Evolutionary conservation across 257 asterid genomes (phyloP).

Genomic region (Coffea eugenioides): DNA sequence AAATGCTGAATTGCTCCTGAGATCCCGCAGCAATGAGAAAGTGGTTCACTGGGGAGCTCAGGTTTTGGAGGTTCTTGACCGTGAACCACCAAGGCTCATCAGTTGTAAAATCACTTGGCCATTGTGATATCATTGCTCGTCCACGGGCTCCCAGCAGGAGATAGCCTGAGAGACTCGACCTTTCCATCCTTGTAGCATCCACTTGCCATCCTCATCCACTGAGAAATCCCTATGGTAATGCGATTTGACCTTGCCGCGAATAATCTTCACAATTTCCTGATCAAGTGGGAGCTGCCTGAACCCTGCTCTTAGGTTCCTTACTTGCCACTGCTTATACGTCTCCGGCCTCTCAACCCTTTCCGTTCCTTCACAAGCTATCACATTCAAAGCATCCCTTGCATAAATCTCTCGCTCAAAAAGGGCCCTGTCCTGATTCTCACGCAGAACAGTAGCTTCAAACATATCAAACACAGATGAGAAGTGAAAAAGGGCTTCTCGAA

Average conservation of each 20-base stretch:
- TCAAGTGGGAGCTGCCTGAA: conserved; percentile 38
- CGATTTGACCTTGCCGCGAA: conserved; percentile 6
- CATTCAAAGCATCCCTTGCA: conserved; percentile 39
- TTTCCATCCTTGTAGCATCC: conserved; percentile 34
- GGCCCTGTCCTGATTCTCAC: conserved; percentile 26
- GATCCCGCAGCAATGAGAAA: not conserved
- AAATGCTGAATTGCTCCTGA: not conserved
- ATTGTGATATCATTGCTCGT: not conserved
- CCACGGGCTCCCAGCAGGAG: conserved; percentile 29
- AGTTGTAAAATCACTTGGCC: not conserved
- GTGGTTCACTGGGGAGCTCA: not conserved
- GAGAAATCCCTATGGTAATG: conserved; percentile 23
- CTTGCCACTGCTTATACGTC: conserved; percentile 43
- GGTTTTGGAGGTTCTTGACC: not conserved
- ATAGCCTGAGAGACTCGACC: conserved; percentile 13
- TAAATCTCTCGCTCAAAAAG: conserved; percentile 29
- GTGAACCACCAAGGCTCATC: not conserved
- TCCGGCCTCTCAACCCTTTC: conserved; percentile 46
- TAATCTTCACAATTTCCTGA: conserved; percentile 25
- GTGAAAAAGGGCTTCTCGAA: conserved; percentile 42
- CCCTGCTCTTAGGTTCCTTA: conserved; percentile 36
- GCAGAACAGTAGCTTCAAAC: conserved; percentile 28
- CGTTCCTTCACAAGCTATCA: conserved; percentile 41
- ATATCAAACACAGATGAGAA: conserved; percentile 35
- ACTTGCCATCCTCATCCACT: conserved; percentile 20